Base-by-base conservation (phyloP, 495 filamentous ascomycete species). In the Aspergillus coremiiformis region DNA sequence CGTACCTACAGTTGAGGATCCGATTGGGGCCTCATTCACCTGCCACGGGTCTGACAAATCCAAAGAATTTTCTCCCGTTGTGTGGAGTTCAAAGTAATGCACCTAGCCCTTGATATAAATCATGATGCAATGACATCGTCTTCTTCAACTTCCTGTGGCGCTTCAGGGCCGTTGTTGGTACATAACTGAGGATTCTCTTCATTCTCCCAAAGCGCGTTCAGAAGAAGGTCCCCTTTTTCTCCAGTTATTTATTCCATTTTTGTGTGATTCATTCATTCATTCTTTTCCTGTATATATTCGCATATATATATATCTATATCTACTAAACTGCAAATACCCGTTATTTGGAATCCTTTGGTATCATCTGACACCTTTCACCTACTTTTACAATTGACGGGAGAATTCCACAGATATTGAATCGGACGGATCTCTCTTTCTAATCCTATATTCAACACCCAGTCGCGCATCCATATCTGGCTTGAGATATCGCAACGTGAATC, bases 181-280 rank as follows among this genome's bases (percentile, higher is more conserved):
- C 66, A 61, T 52, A 26, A 21, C 30, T 51, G n/a, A 17, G 37
- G 37, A n/a, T n/a, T n/a, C n/a, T n/a, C n/a, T n/a, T 32, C 48
- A 35, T 21, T 43, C 37, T 51, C 37, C 48, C 48, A 49, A 27
- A 35, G 3, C 44, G 3, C 21, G 21, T 19, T 3, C 19, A 26
- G 22, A 39, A 14, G 17, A 15, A n/a, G n/a, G n/a, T n/a, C 20
- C 15, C 5, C 10, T 56, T 47, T 37, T 24, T 43, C 43, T 27
- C 14, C 21, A 43, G 17, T 30, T 41, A 15, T 45, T 22, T 44
- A n/a, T 44, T 24, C 33, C 27, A 39, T 51, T 15, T 37, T 9
- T 5, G 22, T 23, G 41, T 35, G 4, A 4, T 27, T 30, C 32
- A 10, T 32, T 24, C 17, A 45, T 4, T 53, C 27, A 47, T 33